Base-by-base conservation (phyloP, 768 basidiomycete species). In the Termitomyces sp. region DNA sequence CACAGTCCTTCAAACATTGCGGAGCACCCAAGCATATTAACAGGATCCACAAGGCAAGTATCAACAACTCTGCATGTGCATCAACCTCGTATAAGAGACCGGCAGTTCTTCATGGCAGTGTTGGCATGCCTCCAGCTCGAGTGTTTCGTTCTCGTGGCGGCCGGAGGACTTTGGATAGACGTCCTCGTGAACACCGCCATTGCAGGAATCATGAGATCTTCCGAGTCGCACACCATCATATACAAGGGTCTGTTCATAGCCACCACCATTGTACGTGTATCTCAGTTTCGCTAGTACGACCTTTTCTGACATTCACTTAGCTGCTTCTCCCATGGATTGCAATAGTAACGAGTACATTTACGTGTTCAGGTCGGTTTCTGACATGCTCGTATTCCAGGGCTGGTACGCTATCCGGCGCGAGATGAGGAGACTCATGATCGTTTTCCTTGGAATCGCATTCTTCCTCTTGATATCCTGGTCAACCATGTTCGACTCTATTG, bases 121-220 rank as follows among this genome's bases (percentile, higher is more conserved):
- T 76, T 81, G 38, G 83, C 81, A 24, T 80, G 78, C 64, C 73
- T 87, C 1, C 85, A 87, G 64, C 69, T 88, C 12, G 81, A 81
- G 55, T 74, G 78, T 2, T 87, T 84, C 69, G 75, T 83, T 50
- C 74, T 85, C 20, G 65, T 82, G 6, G 75, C 79, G 2, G 77
- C 79, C 7, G 80, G 81, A 70, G 78, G 78, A 36, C 78, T 87
- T 7, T 88, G 86, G 85, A 70, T 82, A 38, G 81, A 85, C 66
- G 76, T 84, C 54, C 75, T 88, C 32, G 60, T 79, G 36, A 78
- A 79, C 55, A 81, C 83, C 7, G 70, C 76, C 15, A 79, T 88
- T 49, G 71, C 67, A 2, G 36, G 63, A 0, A 76, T 86, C 9
- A 28, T 28, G 28, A 28, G 28, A 28, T 81, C 82, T 0, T 57